Base-by-base conservation (phyloP, 257 asterid species). In the Rauvolfia tetraphylla region DNA sequence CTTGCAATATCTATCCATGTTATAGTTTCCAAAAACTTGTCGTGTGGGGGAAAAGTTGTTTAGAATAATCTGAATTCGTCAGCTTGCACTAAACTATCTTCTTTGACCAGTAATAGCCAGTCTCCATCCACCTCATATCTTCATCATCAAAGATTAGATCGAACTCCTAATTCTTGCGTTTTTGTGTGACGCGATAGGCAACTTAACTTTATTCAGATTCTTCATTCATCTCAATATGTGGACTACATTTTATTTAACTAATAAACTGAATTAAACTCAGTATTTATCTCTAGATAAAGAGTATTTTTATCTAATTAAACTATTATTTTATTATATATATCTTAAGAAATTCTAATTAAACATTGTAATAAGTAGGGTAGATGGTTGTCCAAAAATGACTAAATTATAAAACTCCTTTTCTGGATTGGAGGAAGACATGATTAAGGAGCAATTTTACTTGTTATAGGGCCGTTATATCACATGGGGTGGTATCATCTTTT, bases 401-500 rank as follows among this genome's bases (percentile, higher is more conserved):
- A 67, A 7, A 61, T 25, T 3, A 15, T 0, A 25, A 59, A 15
- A 11, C 36, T 61, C 68, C 31, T 5, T 2, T 66, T 65, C n/a
- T 36, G 25, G 15, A 58, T 1, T 1, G 0, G 10, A 61, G 44
- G 44, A 39, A 33, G 42, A 62, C n/a, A 62, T 15, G 36, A 25
- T 11, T 9, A 25, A 58, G 22, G 68, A 33, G 0, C 2, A 59
- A 72, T 2, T 23, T 14, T 25, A 23, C 14, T 11, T 38, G 76
- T 22, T 78, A 49, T 76, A 91, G 98, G 95, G 69, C 98, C 98
- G 68, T 79, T 93, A 73, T 93, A 71, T 25, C 80, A 93, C 91
- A 91, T 83, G 76, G 98, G 95, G 66, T 91, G 97, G 97, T 93
- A 93, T 73, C 98, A 93, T 74, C 78, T 93, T 0, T 93, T 93